These are phyloP conservation scores for Neocallimastix lanati DNA, from an alignment of 192 early-diverging fungal species.

Conservation along the genomic window DNA sequence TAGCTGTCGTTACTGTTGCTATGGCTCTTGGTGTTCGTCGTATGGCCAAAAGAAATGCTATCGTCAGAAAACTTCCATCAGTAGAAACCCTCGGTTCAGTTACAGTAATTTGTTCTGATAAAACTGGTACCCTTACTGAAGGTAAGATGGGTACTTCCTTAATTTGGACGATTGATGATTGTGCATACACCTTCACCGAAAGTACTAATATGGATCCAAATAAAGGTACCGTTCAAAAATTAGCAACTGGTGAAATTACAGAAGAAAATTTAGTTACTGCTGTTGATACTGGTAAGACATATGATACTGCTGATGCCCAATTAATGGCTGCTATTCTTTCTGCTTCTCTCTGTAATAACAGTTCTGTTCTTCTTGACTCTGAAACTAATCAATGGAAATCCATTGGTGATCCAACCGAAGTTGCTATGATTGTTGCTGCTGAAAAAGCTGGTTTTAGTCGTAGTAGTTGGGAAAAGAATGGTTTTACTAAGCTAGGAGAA, in stretches of 20 bases:
- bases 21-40: slow-evolving; percentile 92
- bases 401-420: slow-evolving; percentile 88
- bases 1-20: slow-evolving; percentile 91
- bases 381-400: slow-evolving; percentile 32
- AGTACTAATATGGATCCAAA: slow-evolving; percentile 40
- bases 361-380: background rate
- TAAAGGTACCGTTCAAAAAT: slow-evolving; percentile 23
- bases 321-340: slow-evolving; percentile 18
- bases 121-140: slow-evolving; percentile 90
- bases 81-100: slow-evolving; percentile 92
- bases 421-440: slow-evolving; percentile 70
- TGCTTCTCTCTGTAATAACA: background rate
- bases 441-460: slow-evolving; percentile 63
- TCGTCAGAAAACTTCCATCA: slow-evolving; percentile 78
- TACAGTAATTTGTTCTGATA: slow-evolving; percentile 94
- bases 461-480: slow-evolving; percentile 29
- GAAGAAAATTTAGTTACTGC: slow-evolving; percentile 7
- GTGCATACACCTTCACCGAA: slow-evolving; percentile 49
- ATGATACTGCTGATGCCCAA: slow-evolving; percentile 68
- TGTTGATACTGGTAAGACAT: slow-evolving; percentile 36
- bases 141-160: slow-evolving; percentile 86
- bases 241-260: slow-evolving; percentile 15
- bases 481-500: slow-evolving; percentile 56
- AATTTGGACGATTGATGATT: slow-evolving; percentile 62
- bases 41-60: slow-evolving; percentile 75